Conservation (phyloP, 441 rosid species). For the Raphanus hybrid region DNA sequence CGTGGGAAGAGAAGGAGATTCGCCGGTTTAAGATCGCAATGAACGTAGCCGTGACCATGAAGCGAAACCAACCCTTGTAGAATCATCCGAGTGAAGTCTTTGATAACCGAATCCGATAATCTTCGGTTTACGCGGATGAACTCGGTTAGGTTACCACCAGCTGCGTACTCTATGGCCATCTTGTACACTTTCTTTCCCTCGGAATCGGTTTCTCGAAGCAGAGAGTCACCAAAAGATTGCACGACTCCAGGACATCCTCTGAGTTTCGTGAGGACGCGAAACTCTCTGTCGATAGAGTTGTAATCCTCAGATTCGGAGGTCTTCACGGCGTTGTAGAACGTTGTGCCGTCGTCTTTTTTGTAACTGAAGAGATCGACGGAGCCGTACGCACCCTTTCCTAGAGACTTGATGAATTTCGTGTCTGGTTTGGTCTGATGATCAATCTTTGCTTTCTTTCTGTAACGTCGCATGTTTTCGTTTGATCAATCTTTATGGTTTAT, state of each 20-base stretch:
- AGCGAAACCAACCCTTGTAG: slow-evolving; percentile 17
- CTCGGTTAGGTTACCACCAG: slow-evolving; percentile 18
- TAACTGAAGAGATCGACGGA: slow-evolving; percentile 29
- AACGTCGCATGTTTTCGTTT: slow-evolving; percentile 9
- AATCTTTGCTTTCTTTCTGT: background rate
- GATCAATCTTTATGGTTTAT: background rate
- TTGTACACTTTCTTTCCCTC: slow-evolving; percentile 5
- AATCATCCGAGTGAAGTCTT: slow-evolving; percentile 24
- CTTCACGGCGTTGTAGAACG: slow-evolving; percentile 23
- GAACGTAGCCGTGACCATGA: slow-evolving; percentile 35
- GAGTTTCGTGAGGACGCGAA: background rate
- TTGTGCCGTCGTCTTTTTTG: slow-evolving; percentile 27
- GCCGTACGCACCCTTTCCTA: slow-evolving; percentile 29
- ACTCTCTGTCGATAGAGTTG: slow-evolving; percentile 9
- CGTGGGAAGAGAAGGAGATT: slow-evolving; percentile 33
- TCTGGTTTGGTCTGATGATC: background rate
- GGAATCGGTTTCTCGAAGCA: background rate
- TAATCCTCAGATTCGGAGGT: background rate
- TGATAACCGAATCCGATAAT: background rate
- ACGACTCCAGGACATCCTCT: slow-evolving; percentile 15
- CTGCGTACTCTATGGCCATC: slow-evolving; percentile 26
- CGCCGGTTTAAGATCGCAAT: slow-evolving; percentile 43
- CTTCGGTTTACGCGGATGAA: slow-evolving; percentile 18
- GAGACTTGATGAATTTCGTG: slow-evolving; percentile 26
- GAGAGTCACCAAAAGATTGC: slow-evolving; percentile 4